A percentile compares a stretch with the other conserved stretches of the same genome.
Evolutionary conservation across 2,329 filamentous ascomycete genomes (phyloP).

Genomic region (Passalora sequoiae): DNA sequence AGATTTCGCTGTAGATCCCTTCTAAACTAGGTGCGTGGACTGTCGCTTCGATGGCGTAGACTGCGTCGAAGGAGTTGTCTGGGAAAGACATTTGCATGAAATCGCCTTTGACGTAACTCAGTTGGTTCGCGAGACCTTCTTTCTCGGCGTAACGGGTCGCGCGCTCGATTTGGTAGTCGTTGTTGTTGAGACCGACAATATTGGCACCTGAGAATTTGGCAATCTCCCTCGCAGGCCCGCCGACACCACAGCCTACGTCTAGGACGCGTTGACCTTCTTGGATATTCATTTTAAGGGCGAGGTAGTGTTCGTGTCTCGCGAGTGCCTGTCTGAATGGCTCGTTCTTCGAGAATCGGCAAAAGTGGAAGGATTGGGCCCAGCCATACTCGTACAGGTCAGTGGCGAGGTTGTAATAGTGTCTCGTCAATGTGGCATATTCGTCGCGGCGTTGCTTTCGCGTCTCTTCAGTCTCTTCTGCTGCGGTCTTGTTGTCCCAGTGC

Average conservation of each 20-base stretch:
- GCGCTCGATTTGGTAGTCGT: conserved; percentile 96
- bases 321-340: conserved; percentile 89
- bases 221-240: conserved; percentile 91
- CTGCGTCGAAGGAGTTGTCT: conserved; percentile 85
- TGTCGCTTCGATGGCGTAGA: conserved; percentile 96
- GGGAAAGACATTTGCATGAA: conserved; percentile 99
- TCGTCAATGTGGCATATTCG: conserved; percentile 88
- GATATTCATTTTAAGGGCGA: conserved; percentile 82
- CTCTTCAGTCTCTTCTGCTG: conserved; percentile 73
- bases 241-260: conserved; percentile 95
- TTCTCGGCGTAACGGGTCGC: conserved; percentile 79
- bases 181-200: conserved; percentile 93
- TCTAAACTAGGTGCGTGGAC: conserved; percentile 87
- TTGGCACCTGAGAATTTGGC: conserved; percentile 90
- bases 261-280: conserved; percentile 83
- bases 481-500: conserved; percentile 86
- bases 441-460: conserved; percentile 69
- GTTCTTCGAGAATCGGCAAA: conserved; percentile 83
- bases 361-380: conserved; percentile 95
- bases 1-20: conserved; percentile 91
- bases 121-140: conserved; percentile 72
- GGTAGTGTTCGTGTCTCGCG: conserved; percentile 95
- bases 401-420: conserved; percentile 59
- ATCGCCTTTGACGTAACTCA: conserved; percentile 87
- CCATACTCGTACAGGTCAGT: conserved; percentile 64